Conservation (phyloP, 2,329 filamentous ascomycete genomes). For the Neoscytalidium dimidiatum region DNA sequence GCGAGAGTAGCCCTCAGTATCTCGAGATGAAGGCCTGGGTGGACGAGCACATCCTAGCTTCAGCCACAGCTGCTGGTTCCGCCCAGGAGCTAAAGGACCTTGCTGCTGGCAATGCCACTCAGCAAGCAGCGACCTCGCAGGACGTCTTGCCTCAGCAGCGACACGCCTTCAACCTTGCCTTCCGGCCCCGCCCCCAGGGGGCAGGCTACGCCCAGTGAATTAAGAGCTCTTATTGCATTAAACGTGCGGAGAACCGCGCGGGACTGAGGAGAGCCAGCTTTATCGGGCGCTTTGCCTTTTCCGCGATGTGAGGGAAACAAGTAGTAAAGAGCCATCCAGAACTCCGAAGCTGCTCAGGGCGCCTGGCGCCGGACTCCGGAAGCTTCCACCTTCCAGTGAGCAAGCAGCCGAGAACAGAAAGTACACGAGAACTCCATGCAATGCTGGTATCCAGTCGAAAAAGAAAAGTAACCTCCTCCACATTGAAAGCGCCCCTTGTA, state of each 20-base stretch:
- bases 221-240: constrained; percentile 8
- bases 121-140: not conserved
- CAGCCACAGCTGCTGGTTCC: constrained; percentile 22
- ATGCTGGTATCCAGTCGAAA: constrained; percentile 19
- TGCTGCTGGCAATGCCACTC: not conserved
- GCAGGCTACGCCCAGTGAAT: constrained; percentile 10
- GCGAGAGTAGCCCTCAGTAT: constrained; percentile 33
- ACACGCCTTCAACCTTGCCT: constrained; percentile 16
- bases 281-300: constrained; percentile 1
- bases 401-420: constrained; percentile 16
- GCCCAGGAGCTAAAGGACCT: not conserved
- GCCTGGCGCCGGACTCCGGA: constrained; percentile 15
- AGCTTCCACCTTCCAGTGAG: not conserved
- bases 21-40: constrained; percentile 32
- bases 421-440: constrained; percentile 19
- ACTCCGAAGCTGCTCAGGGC: constrained; percentile 4
- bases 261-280: constrained; percentile 10
- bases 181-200: constrained; percentile 15
- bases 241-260: constrained; percentile 1
- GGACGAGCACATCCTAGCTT: constrained; percentile 32
- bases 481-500: not conserved
- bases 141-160: not conserved
- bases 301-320: not conserved
- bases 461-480: not conserved
- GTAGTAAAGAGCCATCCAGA: constrained; percentile 11